Base-by-base conservation (phyloP, 2,329 filamentous ascomycete genomes). In the Fusarium coicis region DNA sequence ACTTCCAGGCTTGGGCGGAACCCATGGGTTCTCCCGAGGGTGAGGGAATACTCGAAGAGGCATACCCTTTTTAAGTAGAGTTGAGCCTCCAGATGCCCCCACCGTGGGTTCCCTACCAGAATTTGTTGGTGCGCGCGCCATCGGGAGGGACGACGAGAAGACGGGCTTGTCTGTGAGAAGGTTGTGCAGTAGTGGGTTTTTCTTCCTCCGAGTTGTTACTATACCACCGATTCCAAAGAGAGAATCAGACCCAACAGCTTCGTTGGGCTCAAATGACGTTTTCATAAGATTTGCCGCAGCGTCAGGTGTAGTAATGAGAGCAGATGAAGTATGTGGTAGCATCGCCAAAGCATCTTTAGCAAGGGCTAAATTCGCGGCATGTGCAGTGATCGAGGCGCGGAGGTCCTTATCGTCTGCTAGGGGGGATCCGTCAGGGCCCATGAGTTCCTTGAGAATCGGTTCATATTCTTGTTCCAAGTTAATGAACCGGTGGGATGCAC, bases 101-200 rank as follows among this genome's bases (percentile, higher is more conserved):
- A 66, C 39, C 10, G 56, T 43, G 4, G 58, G 65, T 30, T 44
- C 60, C 40, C 50, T 68, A 63, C 55, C 79, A 59, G 57, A 78
- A 54, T 82, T 76, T 71, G 81, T 70, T 42, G 80, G 72, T 37
- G 94, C 87, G 54, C 93, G 88, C 44, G 91, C 89, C 11, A 91
- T 87, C 0, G 96, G 96, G 1, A 99, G 86, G 1, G 96, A 99
- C 3, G 96, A 96, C 3, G 96, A 98, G 73, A 95, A 93, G 19
- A 95, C 89, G 0, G 96, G 96, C 78, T 97, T 97, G 83, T 99
- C 96, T 4, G 96, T 99, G 15, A 99, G 88, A 3, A 99, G 89
- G 77, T 98, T 98, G 82, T 99, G 95, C 50, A 99, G 96, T 4
- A 99, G 85, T 0, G 95, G 95, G 77, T 99, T 99, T 78, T 88